Base-by-base conservation (phyloP, 306 rosid genomes). In the Prunus armeniaca region DNA sequence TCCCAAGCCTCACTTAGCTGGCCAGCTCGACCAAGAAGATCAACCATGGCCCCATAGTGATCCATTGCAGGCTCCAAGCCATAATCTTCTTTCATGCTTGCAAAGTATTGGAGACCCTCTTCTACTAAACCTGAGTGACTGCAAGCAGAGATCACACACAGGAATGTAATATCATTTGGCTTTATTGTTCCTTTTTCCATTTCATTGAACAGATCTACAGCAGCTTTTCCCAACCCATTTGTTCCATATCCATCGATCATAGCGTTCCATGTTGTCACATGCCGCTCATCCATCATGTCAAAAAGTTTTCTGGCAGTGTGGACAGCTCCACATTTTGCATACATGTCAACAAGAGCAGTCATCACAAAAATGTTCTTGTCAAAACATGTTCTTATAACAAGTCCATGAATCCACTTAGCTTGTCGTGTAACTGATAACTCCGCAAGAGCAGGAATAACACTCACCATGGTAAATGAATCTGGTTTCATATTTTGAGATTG, bases 211-310 rank as follows among this genome's bases (percentile, higher is more conserved):
- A 94, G 88, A 72, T 89, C 86, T 5, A 87, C 28, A 47, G 94
- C 94, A 60, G 74, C 82, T 72, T 54, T 86, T 69, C 97, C 98
- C 14, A 82, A 89, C 28, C 98, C 98, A 15, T 93, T 92, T 49
- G 98, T 90, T 32, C 98, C 98, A 67, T 90, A 93, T 62, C 93
- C 97, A 75, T 93, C 97, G 19, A 93, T 91, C 97, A 93, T 93
- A 14, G 94, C 84, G 76, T 93, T 93, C 98, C 97, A 91, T 45
- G 96, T 91, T 73, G 85, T 91, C 78, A 90, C 96, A 68, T 91
- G 96, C 51, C 90, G 88, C 72, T 91, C 97, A 25, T 84, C 86
- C 89, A 91, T 91, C 78, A n/a, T 73, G 66, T 91, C 89, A 14
- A 93, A 93, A 67, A 93, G 86, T 63, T 81, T 83, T 75, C 96